Conservation (phyloP, 192 early-diverging fungal species). For the Umbelopsis isabellina region DNA sequence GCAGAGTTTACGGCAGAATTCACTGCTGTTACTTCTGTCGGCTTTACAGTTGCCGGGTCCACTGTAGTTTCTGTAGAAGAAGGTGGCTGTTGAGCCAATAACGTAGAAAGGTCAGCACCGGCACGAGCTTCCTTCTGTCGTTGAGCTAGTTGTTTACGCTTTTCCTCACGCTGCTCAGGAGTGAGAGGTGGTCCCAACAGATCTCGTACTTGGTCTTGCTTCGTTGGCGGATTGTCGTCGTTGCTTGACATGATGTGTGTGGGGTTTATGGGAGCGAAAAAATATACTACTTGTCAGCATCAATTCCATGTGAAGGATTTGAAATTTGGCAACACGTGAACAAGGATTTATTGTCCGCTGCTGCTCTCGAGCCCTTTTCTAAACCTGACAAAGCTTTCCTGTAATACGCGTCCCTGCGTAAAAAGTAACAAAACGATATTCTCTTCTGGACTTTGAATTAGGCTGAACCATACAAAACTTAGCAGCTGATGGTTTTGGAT, state of each 20-base stretch:
- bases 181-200: conserved; percentile 19
- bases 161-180: conserved; percentile 26
- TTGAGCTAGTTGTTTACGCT: conserved; percentile 18
- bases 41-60: neutral
- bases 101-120: neutral
- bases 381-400: too few relatives aligned
- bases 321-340: neutral
- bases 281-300: conserved; percentile 1
- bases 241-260: conserved; percentile 15
- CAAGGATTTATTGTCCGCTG: too few relatives aligned
- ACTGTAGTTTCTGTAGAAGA: neutral
- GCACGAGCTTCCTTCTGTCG: conserved; percentile 23
- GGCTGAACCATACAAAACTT: neutral
- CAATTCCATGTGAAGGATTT: neutral
- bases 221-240: conserved; percentile 17
- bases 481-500: conserved; percentile 60
- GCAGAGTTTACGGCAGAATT: neutral
- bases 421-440: too few relatives aligned
- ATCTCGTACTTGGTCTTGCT: conserved; percentile 23
- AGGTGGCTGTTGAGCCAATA: conserved; percentile 11
- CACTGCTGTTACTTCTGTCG: neutral
- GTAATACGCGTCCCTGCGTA: too few relatives aligned
- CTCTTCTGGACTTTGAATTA: neutral
- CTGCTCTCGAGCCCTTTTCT: too few relatives aligned
- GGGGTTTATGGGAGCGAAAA: conserved; percentile 10